Percentiles rank a stretch among this genome's conserved stretches.
These are phyloP conservation scores for Cladosporium sp. DNA, from an alignment of 2,329 filamentous ascomycete genomes.

Conservation along the genomic window DNA sequence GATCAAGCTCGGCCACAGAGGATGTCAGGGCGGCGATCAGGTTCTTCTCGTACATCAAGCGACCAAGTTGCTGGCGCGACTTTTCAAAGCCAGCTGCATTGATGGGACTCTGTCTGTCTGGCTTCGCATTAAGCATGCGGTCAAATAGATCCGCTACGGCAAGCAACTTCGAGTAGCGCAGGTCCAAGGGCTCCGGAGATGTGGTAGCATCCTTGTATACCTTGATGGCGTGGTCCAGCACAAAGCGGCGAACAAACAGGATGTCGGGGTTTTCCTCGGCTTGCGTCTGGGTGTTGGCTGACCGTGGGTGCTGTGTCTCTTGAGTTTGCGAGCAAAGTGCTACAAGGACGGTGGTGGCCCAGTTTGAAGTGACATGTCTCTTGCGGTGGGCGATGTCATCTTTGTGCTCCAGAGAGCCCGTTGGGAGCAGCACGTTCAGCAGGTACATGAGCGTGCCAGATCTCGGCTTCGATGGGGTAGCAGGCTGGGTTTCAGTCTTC, in stretches of 20 bases:
- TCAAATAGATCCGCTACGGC: constrained; percentile 88
- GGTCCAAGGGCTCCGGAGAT: constrained; percentile 75
- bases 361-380: constrained; percentile 75
- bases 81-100: constrained; percentile 12
- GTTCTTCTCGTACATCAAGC: constrained; percentile 98
- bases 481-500: constrained; percentile 75
- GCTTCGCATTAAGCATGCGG: constrained; percentile 79
- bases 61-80: constrained; percentile 79
- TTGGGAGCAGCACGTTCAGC: constrained; percentile 70
- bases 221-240: constrained; percentile 86
- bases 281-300: constrained; percentile 58
- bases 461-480: constrained; percentile 89
- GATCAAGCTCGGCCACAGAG: constrained; percentile 91
- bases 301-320: constrained; percentile 61
- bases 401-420: constrained; percentile 64
- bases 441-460: constrained; percentile 93
- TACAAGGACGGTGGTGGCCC: constrained; percentile 81
- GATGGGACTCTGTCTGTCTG: constrained; percentile 43
- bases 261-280: constrained; percentile 77
- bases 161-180: constrained; percentile 83
- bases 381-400: constrained; percentile 80
- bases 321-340: constrained; percentile 84
- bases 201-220: constrained; percentile 84
- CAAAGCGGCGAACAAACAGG: constrained; percentile 89
- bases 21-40: constrained; percentile 84